Evolutionary conservation across 164 flowering plant species (phyloP), one percentile per base, ranked within the genome.

Genomic region (Vitis amurensis): DNA sequence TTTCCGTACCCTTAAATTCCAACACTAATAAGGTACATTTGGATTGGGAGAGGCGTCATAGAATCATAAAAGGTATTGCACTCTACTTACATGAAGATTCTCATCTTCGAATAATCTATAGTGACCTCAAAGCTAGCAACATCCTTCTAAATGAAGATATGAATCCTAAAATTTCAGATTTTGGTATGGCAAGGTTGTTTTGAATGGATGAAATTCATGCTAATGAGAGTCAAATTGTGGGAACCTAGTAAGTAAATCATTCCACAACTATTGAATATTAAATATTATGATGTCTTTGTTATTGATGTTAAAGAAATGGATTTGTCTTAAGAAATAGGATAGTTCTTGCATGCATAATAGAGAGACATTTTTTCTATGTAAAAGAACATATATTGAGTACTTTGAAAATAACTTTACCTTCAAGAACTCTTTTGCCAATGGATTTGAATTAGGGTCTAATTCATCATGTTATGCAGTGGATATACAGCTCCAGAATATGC

Each of bases 61-160:
- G 73, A 8, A 81, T 87, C 23, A 82, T 85, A 9, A 9, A 7
- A 7, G 87, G 87, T 2, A 77, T 80, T 50, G 78, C 82, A 9
- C 71, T 79, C 0, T 87, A 87, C 65, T 85, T 87, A 31, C 90
- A 87, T 56, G 73, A 70, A 27, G 83, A 83, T 50, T 85, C 90
- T 0, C 59, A 70, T 7, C 56, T 83, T 16, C 72, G 70, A 50
- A 72, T 85, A 11, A 81, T 87, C 8, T 87, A 87, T 17, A 55
- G 86, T 7, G 90, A 87, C 71, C 73, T 87, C 13, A 86, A 86
- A 59, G 76, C 82, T 0, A 76, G 87, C 66, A 84, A 86, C 29
- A 53, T 84, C 19, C 23, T 84, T 14, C 65, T 87, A 9, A 87
- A 83, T 56, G 55, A 13, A 5, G 67, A 77, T 0, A 78, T 85